These are phyloP conservation scores for Trichoderma sp. DNA, from an alignment of 2,329 filamentous ascomycete species.

Conservation along the genomic window DNA sequence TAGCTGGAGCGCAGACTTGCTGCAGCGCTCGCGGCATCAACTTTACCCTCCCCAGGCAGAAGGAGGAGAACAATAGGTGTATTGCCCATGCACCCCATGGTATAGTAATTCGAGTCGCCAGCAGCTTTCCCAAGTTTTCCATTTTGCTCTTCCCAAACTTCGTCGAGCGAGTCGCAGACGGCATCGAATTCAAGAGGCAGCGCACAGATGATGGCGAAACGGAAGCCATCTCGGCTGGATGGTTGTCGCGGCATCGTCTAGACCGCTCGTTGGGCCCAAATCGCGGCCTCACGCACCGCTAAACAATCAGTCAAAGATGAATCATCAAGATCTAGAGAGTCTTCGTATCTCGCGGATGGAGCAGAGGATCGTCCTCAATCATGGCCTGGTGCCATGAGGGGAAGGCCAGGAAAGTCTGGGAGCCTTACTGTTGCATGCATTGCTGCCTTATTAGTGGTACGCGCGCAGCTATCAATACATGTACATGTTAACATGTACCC, in stretches of 20 bases:
- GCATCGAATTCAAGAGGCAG: neutral
- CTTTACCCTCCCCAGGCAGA: neutral
- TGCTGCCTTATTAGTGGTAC: neutral
- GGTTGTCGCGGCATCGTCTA: neutral
- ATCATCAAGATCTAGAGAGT: neutral
- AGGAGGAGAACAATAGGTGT: neutral
- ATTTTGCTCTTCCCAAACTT: neutral
- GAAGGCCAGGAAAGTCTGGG: neutral
- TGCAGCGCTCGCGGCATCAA: neutral
- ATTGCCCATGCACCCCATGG: neutral
- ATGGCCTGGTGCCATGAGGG: neutral
- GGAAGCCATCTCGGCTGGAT: neutral
- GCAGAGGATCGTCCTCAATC: neutral
- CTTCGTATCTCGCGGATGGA: too few relatives aligned
- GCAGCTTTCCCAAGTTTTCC: neutral
- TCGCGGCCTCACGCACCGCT: too few relatives aligned
- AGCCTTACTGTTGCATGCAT: neutral
- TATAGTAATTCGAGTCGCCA: neutral
- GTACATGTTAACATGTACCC: too few relatives aligned
- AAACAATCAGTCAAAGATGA: too few relatives aligned
- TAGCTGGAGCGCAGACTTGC: neutral
- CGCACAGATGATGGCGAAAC: neutral
- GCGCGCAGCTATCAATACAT: too few relatives aligned
- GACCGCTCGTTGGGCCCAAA: too few relatives aligned
- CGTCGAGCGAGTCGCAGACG: neutral